Conservation (phyloP, 768 basidiomycete genomes). For the Boletus rubropictus region DNA sequence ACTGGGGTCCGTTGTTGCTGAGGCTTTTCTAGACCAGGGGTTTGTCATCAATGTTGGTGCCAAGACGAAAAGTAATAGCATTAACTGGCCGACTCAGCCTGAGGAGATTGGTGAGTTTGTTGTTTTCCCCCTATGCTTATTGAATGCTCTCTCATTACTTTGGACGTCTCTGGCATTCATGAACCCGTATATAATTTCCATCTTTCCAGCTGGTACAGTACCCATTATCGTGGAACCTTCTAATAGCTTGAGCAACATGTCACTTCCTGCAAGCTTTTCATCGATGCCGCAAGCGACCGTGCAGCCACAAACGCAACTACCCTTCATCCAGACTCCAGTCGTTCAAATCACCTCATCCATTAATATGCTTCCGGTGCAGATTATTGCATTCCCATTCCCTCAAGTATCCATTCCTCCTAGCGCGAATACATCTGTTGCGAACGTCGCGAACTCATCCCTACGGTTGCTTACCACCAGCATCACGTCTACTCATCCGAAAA, state of each 20-base stretch:
- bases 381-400: constrained; percentile 57
- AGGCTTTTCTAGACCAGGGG: constrained; percentile 50
- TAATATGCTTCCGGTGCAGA: constrained; percentile 56
- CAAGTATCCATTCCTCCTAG: constrained; percentile 24
- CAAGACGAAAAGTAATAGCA: constrained; percentile 42
- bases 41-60: constrained; percentile 59
- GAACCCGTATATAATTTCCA: constrained; percentile 72
- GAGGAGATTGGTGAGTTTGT: constrained; percentile 63
- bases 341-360: constrained; percentile 69
- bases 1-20: background rate
- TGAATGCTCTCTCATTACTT: constrained; percentile 58
- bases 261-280: constrained; percentile 9
- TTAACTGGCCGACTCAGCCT: constrained; percentile 76
- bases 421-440: background rate
- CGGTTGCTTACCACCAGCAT: constrained; percentile 45
- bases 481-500: constrained; percentile 45
- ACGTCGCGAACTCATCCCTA: constrained; percentile 41
- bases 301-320: constrained; percentile 24
- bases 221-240: constrained; percentile 25
- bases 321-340: constrained; percentile 50
- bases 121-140: constrained; percentile 36
- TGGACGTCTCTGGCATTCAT: constrained; percentile 49
- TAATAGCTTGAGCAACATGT: constrained; percentile 14
- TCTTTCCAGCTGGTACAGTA: constrained; percentile 66
- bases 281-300: constrained; percentile 16